phyloP scores from a whole-genome alignment of 2,329 filamentous ascomycete genomes.

The Hymenoscyphus albidus region DNA sequence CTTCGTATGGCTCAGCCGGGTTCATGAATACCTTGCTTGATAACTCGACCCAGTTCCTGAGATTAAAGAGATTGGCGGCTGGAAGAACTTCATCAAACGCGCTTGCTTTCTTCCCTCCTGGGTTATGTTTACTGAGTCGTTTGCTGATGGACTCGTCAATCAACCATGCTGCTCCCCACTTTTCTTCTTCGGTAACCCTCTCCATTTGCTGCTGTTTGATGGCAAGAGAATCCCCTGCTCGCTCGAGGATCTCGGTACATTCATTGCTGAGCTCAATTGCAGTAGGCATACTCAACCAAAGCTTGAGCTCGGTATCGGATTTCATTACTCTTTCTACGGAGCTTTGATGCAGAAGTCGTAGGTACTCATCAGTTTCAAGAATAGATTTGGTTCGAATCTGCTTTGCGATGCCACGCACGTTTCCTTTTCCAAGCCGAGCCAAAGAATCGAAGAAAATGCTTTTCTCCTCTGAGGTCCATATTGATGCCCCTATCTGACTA shows the following conservation, averaged over 20 bases:
- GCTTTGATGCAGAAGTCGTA: conserved; percentile 55
- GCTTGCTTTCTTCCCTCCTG: conserved; percentile 24
- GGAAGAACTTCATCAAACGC: conserved; percentile 38
- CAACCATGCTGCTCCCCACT: conserved; percentile 63
- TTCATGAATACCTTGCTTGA: conserved; percentile 76
- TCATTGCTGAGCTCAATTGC: conserved; percentile 67
- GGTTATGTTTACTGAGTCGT: conserved; percentile 24
- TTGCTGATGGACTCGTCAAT: conserved; percentile 43
- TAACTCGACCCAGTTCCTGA: conserved; percentile 58
- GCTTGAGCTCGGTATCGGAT: conserved; percentile 33
- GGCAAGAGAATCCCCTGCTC: conserved; percentile 62
- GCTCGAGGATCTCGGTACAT: conserved; percentile 63
- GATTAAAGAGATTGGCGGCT: conserved; percentile 54
- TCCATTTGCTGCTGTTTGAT: conserved; percentile 62
- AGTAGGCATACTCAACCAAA: conserved; percentile 59
- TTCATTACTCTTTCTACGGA: conserved; percentile 29
- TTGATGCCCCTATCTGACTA: conserved; percentile 63
- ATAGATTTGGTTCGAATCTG: conserved; percentile 68
- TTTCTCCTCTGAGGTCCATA: conserved; percentile 73
- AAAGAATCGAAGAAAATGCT: conserved; percentile 63
- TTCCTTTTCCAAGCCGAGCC: conserved; percentile 57
- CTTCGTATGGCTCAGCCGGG: conserved; percentile 46
- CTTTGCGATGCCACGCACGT: conserved; percentile 58
- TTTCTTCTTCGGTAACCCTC: conserved; percentile 52
- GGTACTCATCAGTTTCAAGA: conserved; percentile 68